Evolutionary conservation across 129 eudicot genomes (phyloP).

Genomic region (Helichrysum umbraculigerum): DNA sequence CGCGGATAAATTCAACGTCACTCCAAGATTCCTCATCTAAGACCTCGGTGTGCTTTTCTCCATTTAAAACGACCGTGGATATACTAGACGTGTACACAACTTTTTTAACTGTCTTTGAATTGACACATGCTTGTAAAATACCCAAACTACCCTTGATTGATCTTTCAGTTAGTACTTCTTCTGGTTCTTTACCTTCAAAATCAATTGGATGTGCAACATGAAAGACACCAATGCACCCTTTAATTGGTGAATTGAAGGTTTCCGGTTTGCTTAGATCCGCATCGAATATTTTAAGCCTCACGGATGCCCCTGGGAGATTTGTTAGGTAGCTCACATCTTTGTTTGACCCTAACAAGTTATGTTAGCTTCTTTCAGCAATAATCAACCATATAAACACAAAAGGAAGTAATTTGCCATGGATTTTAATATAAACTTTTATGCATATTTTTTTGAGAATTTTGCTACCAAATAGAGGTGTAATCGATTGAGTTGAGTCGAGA

Average conservation of each 20-base stretch:
- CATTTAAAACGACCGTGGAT: constrained; percentile 28
- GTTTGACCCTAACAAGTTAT: constrained; percentile 6
- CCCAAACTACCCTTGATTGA: constrained; percentile 36
- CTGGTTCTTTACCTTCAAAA: constrained; percentile 34
- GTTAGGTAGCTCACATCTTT: constrained; percentile 53
- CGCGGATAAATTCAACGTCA: constrained; percentile 36
- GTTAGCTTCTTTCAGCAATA: background rate
- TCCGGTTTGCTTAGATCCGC: constrained; percentile 54
- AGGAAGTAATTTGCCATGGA: no score
- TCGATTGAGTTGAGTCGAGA: no score
- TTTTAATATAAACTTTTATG: no score
- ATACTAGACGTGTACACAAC: constrained; percentile 53
- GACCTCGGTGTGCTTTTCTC: background rate
- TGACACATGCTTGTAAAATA: constrained; percentile 47
- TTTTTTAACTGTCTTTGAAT: constrained; percentile 47
- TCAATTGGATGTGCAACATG: constrained; percentile 56
- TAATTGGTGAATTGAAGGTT: constrained; percentile 43
- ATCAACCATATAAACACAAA: no score
- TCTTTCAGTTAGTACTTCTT: constrained; percentile 30
- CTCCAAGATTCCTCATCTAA: constrained; percentile 57
- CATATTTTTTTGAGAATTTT: no score
- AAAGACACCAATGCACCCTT: constrained; percentile 58
- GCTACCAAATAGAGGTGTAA: no score
- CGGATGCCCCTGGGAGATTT: constrained; percentile 49
- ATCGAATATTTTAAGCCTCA: constrained; percentile 42